These are phyloP conservation scores for Phytophthora niederhauseri DNA, from an alignment of 352 stramenopile genomes.

Conservation along the genomic window DNA sequence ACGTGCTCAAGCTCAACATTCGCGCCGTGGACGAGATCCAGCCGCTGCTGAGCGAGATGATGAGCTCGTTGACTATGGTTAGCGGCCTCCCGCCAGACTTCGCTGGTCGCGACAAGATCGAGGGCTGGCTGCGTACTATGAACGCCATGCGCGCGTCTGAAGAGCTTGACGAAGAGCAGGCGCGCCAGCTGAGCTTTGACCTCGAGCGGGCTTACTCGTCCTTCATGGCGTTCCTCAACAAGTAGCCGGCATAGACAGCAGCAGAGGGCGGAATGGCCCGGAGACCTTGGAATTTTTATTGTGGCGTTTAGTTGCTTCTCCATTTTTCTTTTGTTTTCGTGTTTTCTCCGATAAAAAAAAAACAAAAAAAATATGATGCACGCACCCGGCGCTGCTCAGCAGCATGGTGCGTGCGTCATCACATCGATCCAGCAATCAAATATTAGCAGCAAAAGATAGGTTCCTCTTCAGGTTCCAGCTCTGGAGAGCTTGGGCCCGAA, in stretches of 20 bases:
- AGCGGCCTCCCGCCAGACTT: slow-evolving; percentile 96
- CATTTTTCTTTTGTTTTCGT: slow-evolving; percentile 32
- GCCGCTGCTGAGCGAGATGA: slow-evolving; percentile 96
- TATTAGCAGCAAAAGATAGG: slow-evolving; percentile 41
- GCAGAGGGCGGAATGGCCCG: slow-evolving; percentile 13
- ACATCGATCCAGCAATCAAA: slow-evolving; percentile 27
- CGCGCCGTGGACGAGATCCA: slow-evolving; percentile 98
- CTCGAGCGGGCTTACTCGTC: slow-evolving; percentile 96
- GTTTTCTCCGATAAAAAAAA: slow-evolving; percentile 38
- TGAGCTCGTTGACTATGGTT: slow-evolving; percentile 94
- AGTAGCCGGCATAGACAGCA: slow-evolving; percentile 40
- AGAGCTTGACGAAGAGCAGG: slow-evolving; percentile 95
- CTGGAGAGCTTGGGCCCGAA: slow-evolving; percentile 4
- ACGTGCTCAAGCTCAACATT: slow-evolving; percentile 98
- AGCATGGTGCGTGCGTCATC: slow-evolving; percentile 14
- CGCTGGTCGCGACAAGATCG: slow-evolving; percentile 92
- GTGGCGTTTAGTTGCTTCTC: slow-evolving; percentile 30
- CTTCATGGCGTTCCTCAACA: slow-evolving; percentile 93
- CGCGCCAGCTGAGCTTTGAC: slow-evolving; percentile 96
- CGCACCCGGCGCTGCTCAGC: slow-evolving; percentile 5
- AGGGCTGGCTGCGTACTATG: slow-evolving; percentile 95
- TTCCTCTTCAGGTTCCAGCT: slow-evolving; percentile 37
- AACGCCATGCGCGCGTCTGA: slow-evolving; percentile 97
- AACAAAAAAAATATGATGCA: slow-evolving; percentile 34
- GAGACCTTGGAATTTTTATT: slow-evolving; percentile 37